A percentile compares a stretch with the other conserved stretches of the same genome.
Evolutionary conservation across 2,329 filamentous ascomycete genomes (phyloP).

Genomic region (Talaromyces pinophilus): DNA sequence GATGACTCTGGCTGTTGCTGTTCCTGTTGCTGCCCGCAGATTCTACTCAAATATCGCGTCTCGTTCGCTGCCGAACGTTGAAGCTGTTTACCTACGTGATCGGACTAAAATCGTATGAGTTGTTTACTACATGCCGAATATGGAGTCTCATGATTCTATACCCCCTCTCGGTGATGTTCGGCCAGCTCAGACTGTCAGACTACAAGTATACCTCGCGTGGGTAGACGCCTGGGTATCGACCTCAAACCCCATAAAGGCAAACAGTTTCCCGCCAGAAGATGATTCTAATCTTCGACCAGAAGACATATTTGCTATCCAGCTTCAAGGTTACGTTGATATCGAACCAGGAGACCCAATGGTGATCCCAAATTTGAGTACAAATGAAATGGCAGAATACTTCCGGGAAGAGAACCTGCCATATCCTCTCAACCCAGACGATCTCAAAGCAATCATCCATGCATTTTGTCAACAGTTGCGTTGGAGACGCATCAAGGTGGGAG

Average conservation of each 20-base stretch:
- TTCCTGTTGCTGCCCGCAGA: too few species aligned
- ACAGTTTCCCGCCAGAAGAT: neutral
- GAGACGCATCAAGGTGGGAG: slow-evolving; percentile 4
- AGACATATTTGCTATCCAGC: neutral
- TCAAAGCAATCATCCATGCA: neutral
- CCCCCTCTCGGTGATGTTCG: neutral
- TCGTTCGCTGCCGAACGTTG: neutral
- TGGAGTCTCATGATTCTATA: neutral
- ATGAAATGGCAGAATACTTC: slow-evolving; percentile 2
- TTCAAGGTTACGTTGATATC: neutral
- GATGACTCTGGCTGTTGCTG: neutral
- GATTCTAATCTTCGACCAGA: neutral
- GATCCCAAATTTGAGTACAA: slow-evolving; percentile 4
- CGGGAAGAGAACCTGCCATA: neutral
- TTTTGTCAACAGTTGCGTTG: neutral
- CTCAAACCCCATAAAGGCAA: neutral
- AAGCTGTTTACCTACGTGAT: neutral
- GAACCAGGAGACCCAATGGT: neutral
- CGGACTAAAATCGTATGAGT: neutral
- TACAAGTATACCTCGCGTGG: neutral
- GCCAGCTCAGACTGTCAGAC: neutral
- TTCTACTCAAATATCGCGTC: neutral
- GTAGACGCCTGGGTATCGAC: neutral
- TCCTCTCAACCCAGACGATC: neutral
- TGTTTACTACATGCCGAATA: neutral